Percentiles rank a stretch among this genome's conserved stretches.
Conservation (phyloP, 768 basidiomycete genomes). For the Leucocoprinus leucothites region DNA sequence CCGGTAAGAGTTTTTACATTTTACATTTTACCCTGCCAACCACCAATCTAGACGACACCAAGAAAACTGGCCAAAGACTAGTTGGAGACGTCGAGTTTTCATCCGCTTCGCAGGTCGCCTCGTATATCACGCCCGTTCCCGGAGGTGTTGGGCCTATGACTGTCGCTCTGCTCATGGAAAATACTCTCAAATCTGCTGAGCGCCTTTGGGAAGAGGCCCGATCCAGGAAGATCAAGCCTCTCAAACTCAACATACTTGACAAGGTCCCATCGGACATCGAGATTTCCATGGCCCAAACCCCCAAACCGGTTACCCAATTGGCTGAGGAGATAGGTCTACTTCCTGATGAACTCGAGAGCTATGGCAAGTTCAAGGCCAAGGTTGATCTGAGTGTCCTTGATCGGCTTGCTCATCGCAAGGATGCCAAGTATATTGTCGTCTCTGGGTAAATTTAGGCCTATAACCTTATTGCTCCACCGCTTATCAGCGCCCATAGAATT, state of each 20-base stretch:
- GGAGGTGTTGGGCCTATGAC: conserved; percentile 99
- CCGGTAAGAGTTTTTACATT: conserved; percentile 46
- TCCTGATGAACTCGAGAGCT: conserved; percentile 86
- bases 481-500: conserved; percentile 48
- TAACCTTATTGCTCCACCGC: neutral
- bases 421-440: conserved; percentile 96
- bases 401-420: conserved; percentile 76
- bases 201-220: conserved; percentile 72
- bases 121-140: conserved; percentile 94
- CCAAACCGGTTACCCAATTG: conserved; percentile 82
- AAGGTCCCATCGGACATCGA: conserved; percentile 97
- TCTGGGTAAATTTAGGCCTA: conserved; percentile 60
- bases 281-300: conserved; percentile 91
- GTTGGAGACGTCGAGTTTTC: conserved; percentile 94
- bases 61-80: conserved; percentile 93
- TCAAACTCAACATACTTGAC: conserved; percentile 73
- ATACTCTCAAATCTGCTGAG: conserved; percentile 83
- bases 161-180: conserved; percentile 96
- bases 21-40: neutral
- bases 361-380: conserved; percentile 97
- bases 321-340: conserved; percentile 87
- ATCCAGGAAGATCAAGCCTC: conserved; percentile 67
- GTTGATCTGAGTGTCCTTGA: conserved; percentile 88
- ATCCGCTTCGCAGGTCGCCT: conserved; percentile 74
- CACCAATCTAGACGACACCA: conserved; percentile 61